Conservation (phyloP, 2,329 filamentous ascomycete species). For the Stagonosporopsis cucurbitacearum region DNA sequence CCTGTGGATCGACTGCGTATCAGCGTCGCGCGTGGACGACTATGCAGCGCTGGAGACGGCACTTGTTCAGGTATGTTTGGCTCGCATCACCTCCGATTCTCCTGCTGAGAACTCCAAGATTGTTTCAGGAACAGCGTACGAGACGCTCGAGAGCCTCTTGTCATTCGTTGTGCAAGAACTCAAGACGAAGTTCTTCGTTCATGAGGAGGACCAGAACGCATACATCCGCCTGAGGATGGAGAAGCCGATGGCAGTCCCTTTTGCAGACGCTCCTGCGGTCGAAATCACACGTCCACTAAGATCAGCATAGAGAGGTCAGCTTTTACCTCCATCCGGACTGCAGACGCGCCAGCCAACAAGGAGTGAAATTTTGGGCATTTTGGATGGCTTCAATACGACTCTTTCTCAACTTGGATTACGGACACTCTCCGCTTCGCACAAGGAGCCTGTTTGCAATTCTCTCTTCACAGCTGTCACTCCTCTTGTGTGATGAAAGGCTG, state of each 20-base stretch:
- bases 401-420: too few species aligned
- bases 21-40: slow-evolving; percentile 54
- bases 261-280: slow-evolving; percentile 74
- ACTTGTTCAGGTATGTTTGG: slow-evolving; percentile 64
- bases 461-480: too few species aligned
- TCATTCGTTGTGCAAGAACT: slow-evolving; percentile 50
- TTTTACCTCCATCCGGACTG: background rate
- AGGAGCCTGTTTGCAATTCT: too few species aligned
- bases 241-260: slow-evolving; percentile 76
- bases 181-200: slow-evolving; percentile 48
- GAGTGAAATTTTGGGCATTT: too few species aligned
- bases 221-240: slow-evolving; percentile 68
- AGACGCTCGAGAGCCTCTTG: slow-evolving; percentile 57
- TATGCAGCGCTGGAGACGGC: slow-evolving; percentile 65
- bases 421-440: too few species aligned
- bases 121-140: slow-evolving; percentile 52
- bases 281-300: slow-evolving; percentile 57
- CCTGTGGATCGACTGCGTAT: slow-evolving; percentile 65
- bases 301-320: slow-evolving; percentile 1
- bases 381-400: too few species aligned
- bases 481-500: too few species aligned
- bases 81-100: background rate
- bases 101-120: slow-evolving; percentile 46
- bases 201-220: slow-evolving; percentile 49
- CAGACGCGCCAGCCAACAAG: too few species aligned